Evolutionary conservation across 2,329 filamentous ascomycete species (phyloP).

Genomic region (Pseudogymnoascus sp.): DNA sequence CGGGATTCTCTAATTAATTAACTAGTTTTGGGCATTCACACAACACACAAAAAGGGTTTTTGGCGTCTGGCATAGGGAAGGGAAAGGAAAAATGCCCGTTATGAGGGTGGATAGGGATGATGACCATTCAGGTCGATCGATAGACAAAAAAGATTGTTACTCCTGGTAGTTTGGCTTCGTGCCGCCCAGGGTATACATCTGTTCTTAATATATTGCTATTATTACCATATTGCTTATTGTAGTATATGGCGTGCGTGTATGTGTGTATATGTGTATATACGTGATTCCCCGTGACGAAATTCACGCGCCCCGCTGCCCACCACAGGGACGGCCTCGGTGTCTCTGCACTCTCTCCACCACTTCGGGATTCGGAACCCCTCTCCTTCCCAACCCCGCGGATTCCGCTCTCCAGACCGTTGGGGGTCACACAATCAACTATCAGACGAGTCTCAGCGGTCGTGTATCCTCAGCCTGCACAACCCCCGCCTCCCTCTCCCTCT

Average conservation of each 20-base stretch:
- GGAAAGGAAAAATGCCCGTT: not conserved
- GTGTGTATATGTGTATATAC: not conserved
- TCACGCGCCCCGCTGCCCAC: not conserved
- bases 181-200: not conserved
- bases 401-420: not conserved
- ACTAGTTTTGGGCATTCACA: not conserved
- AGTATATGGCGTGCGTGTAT: not conserved
- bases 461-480: not conserved
- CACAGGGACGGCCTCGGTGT: not conserved
- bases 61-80: not conserved
- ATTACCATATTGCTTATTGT: not conserved
- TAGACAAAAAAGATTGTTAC: not conserved
- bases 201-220: slow-evolving; percentile 4
- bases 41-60: not conserved
- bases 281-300: not conserved
- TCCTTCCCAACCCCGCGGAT: not conserved
- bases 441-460: not conserved
- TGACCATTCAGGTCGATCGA: not conserved
- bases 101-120: not conserved
- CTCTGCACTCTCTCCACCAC: not conserved
- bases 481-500: not conserved
- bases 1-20: not conserved
- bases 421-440: not conserved
- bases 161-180: not conserved
- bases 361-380: not conserved